phyloP scores from a whole-genome alignment of 495 filamentous ascomycete species.

The Penicillium alfredii region DNA sequence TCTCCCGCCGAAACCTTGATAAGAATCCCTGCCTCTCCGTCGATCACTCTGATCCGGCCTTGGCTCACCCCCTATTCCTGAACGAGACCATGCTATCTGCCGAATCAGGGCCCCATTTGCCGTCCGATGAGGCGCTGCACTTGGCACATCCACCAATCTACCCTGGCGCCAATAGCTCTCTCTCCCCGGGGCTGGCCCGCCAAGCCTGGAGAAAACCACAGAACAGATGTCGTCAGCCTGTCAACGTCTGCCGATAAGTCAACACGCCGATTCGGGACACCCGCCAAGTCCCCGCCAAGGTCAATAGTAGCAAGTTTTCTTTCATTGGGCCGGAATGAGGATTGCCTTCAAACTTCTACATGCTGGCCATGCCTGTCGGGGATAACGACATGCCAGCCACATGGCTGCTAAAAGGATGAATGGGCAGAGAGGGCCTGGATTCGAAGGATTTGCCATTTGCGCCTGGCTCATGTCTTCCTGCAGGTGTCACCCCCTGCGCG shows the following conservation, averaged over 20 bases:
- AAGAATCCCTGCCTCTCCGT: constrained; percentile 1
- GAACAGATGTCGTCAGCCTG: constrained; percentile 1
- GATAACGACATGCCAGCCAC: constrained; percentile 1
- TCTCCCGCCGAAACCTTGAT: constrained; percentile 2
- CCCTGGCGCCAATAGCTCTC: constrained; percentile 1
- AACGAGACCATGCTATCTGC: neutral
- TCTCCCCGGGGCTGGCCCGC: too few species aligned
- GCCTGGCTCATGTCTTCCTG: neutral
- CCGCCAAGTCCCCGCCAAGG: constrained; percentile 7
- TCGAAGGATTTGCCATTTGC: neutral
- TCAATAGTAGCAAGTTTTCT: neutral
- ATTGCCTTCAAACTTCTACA: too few species aligned
- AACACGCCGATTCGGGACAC: constrained; percentile 2
- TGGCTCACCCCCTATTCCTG: neutral
- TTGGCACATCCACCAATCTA: constrained; percentile 5
- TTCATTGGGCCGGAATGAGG: constrained; percentile 4
- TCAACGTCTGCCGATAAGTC: constrained; percentile 6
- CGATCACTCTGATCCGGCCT: constrained; percentile 2
- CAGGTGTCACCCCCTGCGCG: neutral
- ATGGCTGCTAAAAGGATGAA: neutral
- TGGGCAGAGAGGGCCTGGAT: neutral
- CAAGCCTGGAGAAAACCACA: neutral
- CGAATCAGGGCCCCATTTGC: neutral
- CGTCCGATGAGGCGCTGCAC: constrained; percentile 2
- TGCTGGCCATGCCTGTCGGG: too few species aligned